Conservation (phyloP, 139 green algal genomes). For the Yamagishiella unicocca region DNA sequence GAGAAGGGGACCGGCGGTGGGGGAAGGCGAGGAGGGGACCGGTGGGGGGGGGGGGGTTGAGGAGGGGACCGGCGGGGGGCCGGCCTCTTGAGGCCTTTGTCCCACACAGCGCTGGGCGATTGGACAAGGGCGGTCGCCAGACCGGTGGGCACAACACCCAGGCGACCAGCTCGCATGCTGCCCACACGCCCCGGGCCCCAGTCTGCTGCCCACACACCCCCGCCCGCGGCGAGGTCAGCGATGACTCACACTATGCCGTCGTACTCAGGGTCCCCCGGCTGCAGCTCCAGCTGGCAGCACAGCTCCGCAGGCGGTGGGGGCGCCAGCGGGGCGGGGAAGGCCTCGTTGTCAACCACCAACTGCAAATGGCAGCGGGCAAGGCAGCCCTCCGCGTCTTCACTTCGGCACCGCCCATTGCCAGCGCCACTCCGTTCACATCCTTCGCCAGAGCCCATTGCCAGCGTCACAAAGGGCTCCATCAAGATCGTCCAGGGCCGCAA, state of each 20-base stretch:
- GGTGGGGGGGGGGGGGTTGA: background rate
- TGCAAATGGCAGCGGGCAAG: no score
- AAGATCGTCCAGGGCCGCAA: no score
- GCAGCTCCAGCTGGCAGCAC: background rate
- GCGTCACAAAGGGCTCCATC: no score
- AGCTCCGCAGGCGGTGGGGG: conserved; percentile 9
- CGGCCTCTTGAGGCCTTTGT: no score
- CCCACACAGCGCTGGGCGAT: background rate
- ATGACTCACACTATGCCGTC: conserved; percentile 25
- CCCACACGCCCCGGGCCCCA: background rate
- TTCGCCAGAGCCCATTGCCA: no score
- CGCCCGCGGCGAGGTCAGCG: no score
- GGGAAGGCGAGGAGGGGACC: background rate
- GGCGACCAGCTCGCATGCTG: background rate
- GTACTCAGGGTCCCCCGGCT: conserved; percentile 1
- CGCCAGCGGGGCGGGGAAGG: conserved; percentile 29
- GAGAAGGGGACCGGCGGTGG: background rate
- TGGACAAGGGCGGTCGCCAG: no score
- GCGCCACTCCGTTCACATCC: no score
- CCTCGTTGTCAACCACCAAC: conserved; percentile 37
- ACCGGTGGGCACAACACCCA: no score
- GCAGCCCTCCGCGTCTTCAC: no score
- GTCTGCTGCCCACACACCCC: no score
- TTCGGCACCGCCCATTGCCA: no score
- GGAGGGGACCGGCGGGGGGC: background rate